Base-by-base conservation (phyloP, 805 yeast species). In the Candida oleophila region DNA sequence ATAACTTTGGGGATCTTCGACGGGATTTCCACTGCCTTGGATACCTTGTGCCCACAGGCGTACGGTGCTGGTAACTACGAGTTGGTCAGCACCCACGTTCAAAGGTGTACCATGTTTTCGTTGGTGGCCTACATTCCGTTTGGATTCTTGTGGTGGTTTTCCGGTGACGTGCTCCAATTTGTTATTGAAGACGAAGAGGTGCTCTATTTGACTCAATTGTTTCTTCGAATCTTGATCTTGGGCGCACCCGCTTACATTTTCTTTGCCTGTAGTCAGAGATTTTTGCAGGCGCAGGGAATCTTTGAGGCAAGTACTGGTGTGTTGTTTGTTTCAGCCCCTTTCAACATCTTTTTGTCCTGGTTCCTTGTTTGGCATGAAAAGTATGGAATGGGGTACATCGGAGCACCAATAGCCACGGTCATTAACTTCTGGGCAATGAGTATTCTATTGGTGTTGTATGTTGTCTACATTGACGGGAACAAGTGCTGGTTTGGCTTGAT, bases 401-500 rank as follows among this genome's bases (percentile, higher is more conserved):
- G 77, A 9, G 76, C 77, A 1, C 74, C 77, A 2, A 61, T 71
- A 7, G 75, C 76, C 15, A 61, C 74, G 2, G 69, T 65, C 2
- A 55, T 71, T 44, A 73, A 73, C 48, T 73, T 70, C 52, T 73
- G 74, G 71, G 43, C 69, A 40, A 71, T 71, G 75, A 60, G 59
- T 14, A 15, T 66, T 3, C 53, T 73, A 33, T 54, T 73, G 35
- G 59, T 71, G 3, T 43, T 69, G 28, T 72, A 72, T 52, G 73
- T 66, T 33, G 43, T 71, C 0, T 76, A 69, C 49, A 62, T 85
- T 34, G 88, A 85, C 54, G 92, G 91, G 1, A 64, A 62, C 22
- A 76, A 78, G 54, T 87, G 92, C 55, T 86, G 92, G 92, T 77
- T 69, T 50, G 92, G 92, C 0, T 25, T 71, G 4, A 61, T 60